phyloP scores from a whole-genome alignment of 2,329 filamentous ascomycete genomes.

The Xylaria hypoxylon region DNA sequence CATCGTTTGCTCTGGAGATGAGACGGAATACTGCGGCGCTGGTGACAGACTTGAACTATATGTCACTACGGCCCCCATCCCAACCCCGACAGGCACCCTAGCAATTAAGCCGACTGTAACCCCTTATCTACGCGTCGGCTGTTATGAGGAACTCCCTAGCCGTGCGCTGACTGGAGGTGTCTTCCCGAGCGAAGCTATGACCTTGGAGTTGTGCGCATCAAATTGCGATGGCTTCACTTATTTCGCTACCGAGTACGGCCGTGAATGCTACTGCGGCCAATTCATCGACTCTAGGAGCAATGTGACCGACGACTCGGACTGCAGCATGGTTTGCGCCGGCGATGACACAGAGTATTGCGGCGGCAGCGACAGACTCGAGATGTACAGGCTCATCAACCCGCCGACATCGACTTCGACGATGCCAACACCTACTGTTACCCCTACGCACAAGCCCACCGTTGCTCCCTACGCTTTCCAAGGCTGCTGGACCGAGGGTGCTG shows the following conservation, averaged over 20 bases:
- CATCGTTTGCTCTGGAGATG: slow-evolving; percentile 57
- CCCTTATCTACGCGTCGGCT: slow-evolving; percentile 54
- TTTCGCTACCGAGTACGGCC: slow-evolving; percentile 55
- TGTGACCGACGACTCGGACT: slow-evolving; percentile 50
- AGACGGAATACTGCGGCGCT: slow-evolving; percentile 57
- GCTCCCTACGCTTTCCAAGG: slow-evolving; percentile 53
- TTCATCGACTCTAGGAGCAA: slow-evolving; percentile 50
- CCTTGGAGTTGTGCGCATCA: slow-evolving; percentile 54
- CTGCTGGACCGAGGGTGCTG: slow-evolving; percentile 56
- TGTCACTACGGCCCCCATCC: slow-evolving; percentile 54
- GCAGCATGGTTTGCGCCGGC: slow-evolving; percentile 55
- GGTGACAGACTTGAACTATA: slow-evolving; percentile 59
- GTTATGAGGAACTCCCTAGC: slow-evolving; percentile 54
- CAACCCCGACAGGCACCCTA: slow-evolving; percentile 52
- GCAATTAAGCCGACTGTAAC: slow-evolving; percentile 52
- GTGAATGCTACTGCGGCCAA: slow-evolving; percentile 58
- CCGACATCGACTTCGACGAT: slow-evolving; percentile 33
- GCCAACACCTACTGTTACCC: slow-evolving; percentile 37
- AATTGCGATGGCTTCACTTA: slow-evolving; percentile 54
- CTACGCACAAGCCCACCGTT: slow-evolving; percentile 49
- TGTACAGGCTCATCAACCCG: slow-evolving; percentile 49
- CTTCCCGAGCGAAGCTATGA: slow-evolving; percentile 53
- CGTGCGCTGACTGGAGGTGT: slow-evolving; percentile 53
- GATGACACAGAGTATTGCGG: slow-evolving; percentile 55
- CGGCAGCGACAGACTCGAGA: slow-evolving; percentile 53